Conservation (phyloP, 768 basidiomycete species). For the Suillus lakei region DNA sequence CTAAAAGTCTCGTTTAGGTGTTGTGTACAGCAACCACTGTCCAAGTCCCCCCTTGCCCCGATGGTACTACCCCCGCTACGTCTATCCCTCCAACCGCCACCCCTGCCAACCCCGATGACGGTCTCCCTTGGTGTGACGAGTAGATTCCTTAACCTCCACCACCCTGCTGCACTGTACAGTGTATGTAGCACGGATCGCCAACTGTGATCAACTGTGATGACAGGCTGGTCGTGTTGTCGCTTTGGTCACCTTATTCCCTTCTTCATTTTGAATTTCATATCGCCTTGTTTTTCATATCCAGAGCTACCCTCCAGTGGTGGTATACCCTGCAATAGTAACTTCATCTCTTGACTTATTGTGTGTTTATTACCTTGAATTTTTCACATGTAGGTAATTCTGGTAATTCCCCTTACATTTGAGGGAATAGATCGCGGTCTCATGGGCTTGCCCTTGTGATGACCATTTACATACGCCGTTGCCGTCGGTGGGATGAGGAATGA, state of each 20-base stretch:
- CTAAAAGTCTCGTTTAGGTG: conserved; percentile 41
- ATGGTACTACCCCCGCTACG: conserved; percentile 31
- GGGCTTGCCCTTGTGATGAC: conserved; percentile 13
- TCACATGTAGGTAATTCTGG: conserved; percentile 32
- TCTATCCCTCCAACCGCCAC: conserved; percentile 39
- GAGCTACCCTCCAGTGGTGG: conserved; percentile 16
- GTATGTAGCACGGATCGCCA: conserved; percentile 11
- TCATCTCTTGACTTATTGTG: conserved; percentile 4
- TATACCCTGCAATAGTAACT: conserved; percentile 30
- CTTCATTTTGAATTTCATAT: conserved; percentile 3
- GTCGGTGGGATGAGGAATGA: neutral
- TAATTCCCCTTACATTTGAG: conserved; percentile 29
- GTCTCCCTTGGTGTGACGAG: conserved; percentile 59
- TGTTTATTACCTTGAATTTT: conserved; percentile 13
- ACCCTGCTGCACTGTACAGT: neutral
- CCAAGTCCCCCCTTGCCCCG: conserved; percentile 47
- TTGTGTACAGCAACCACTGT: conserved; percentile 53
- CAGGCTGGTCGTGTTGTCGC: conserved; percentile 33
- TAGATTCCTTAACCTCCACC: conserved; percentile 3
- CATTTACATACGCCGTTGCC: neutral
- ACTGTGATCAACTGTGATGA: conserved; percentile 23
- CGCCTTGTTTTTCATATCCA: conserved; percentile 5
- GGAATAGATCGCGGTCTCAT: conserved; percentile 22
- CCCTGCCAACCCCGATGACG: conserved; percentile 37
- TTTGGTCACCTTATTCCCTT: neutral